phyloP scores from a whole-genome alignment of 2,329 filamentous ascomycete species.

The Metarhizium anisopliae region DNA sequence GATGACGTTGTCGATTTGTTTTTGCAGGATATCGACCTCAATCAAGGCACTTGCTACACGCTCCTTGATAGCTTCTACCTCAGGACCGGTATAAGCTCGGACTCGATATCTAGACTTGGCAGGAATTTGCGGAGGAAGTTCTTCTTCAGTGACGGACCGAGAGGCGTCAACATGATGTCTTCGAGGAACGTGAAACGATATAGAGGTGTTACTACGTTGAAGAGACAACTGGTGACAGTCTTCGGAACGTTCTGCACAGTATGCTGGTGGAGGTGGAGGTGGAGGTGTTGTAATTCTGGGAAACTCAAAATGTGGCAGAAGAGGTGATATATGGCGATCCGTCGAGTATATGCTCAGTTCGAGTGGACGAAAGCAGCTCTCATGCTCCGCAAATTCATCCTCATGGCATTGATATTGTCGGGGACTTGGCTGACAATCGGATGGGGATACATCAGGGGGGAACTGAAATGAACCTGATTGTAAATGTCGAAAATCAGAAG shows the following conservation, averaged over 20 bases:
- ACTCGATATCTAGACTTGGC: conserved; percentile 29
- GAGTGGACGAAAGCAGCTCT: conserved; percentile 41
- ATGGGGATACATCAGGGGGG: conserved; percentile 9
- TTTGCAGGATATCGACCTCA: conserved; percentile 49
- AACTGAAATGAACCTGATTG: conserved; percentile 37
- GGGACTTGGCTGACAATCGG: conserved; percentile 4
- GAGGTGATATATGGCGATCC: conserved; percentile 39
- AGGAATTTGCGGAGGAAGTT: conserved; percentile 28
- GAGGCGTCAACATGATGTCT: conserved; percentile 24
- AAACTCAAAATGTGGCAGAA: conserved; percentile 42
- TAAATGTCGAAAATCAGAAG: conserved; percentile 52
- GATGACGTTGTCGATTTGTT: conserved; percentile 50
- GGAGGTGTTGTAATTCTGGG: conserved; percentile 28
- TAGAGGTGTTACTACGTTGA: conserved; percentile 38
- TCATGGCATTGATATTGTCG: background rate
- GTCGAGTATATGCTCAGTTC: conserved; percentile 45
- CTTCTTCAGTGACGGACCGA: conserved; percentile 14
- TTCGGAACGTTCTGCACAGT: conserved; percentile 22
- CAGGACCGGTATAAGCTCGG: conserved; percentile 36
- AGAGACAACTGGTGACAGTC: conserved; percentile 23
- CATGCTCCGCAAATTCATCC: conserved; percentile 16
- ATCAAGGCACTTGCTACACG: conserved; percentile 48
- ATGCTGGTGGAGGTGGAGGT: conserved; percentile 28
- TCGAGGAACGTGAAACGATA: conserved; percentile 48
- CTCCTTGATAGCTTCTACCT: conserved; percentile 43